phyloP scores from a whole-genome alignment of 1,284 basidiomycete genomes.

The Cronartium quercuum region DNA sequence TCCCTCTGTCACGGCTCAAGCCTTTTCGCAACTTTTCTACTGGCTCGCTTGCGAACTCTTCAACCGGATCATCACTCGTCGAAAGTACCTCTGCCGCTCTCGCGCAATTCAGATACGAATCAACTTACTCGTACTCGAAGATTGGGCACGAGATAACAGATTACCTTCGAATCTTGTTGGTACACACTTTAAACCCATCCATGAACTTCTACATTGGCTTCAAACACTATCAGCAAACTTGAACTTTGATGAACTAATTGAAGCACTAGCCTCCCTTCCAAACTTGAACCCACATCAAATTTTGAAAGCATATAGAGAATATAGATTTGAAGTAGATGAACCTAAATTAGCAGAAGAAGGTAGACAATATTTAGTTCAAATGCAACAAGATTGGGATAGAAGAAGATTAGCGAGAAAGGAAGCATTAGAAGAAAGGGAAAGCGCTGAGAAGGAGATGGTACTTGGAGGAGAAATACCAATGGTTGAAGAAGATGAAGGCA shows the following conservation, averaged over 20 bases:
- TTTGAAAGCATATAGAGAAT: slow-evolving; percentile 84
- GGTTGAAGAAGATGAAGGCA: slow-evolving; percentile 54
- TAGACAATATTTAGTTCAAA: slow-evolving; percentile 79
- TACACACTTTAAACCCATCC: slow-evolving; percentile 71
- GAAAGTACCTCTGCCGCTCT: slow-evolving; percentile 86
- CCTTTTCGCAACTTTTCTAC: slow-evolving; percentile 91
- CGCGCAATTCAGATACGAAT: slow-evolving; percentile 83
- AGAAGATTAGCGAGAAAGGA: slow-evolving; percentile 74
- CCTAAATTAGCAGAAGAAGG: slow-evolving; percentile 89
- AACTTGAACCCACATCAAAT: slow-evolving; percentile 92
- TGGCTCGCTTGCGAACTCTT: slow-evolving; percentile 81
- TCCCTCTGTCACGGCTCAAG: slow-evolving; percentile 77
- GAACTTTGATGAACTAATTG: slow-evolving; percentile 66
- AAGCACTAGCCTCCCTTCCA: slow-evolving; percentile 65
- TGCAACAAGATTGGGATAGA: slow-evolving; percentile 93
- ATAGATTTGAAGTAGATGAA: slow-evolving; percentile 91
- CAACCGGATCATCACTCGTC: slow-evolving; percentile 82
- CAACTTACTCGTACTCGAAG: slow-evolving; percentile 78
- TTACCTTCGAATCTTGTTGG: slow-evolving; percentile 71
- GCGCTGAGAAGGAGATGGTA: slow-evolving; percentile 59
- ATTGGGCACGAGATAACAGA: slow-evolving; percentile 73
- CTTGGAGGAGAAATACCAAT: slow-evolving; percentile 40
- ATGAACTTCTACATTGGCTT: slow-evolving; percentile 78
- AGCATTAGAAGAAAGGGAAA: slow-evolving; percentile 62
- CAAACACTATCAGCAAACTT: slow-evolving; percentile 78